Evolutionary conservation across 176 grass and related monocot genomes (phyloP).

Genomic region (Dendrocalamus sinicus): DNA sequence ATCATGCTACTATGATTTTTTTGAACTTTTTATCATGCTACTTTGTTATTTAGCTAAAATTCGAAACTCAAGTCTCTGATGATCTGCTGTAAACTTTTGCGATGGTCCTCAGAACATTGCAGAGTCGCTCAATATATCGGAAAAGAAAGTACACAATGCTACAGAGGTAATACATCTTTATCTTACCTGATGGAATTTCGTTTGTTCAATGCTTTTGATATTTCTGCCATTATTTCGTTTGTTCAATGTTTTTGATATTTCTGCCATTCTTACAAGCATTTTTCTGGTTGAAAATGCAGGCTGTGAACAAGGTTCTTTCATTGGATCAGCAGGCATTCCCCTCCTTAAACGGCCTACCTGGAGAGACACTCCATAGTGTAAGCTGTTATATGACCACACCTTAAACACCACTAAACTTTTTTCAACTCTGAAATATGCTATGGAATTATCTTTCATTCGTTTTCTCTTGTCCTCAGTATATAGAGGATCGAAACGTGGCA

Average conservation of each 20-base stretch:
- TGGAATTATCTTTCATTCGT: constrained; percentile 18
- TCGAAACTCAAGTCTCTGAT: background rate
- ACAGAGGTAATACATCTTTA: constrained; percentile 54
- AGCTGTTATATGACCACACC: constrained; percentile 29
- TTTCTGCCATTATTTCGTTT: constrained; percentile 14
- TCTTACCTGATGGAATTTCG: background rate
- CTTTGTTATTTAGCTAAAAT: background rate
- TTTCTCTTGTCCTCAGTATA: constrained; percentile 57
- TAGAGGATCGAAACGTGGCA: constrained; percentile 78
- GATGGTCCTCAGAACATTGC: constrained; percentile 76
- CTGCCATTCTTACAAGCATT: constrained; percentile 33
- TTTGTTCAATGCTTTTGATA: constrained; percentile 13
- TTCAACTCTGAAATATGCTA: background rate
- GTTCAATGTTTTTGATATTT: constrained; percentile 25
- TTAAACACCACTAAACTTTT: background rate
- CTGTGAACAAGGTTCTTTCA: constrained; percentile 75
- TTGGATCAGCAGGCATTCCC: constrained; percentile 90
- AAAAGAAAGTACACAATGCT: constrained; percentile 84
- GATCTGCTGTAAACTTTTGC: constrained; percentile 13
- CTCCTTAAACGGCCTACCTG: constrained; percentile 71
- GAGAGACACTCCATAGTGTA: constrained; percentile 88
- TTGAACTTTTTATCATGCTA: background rate
- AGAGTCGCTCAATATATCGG: constrained; percentile 69
- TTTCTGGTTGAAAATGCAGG: constrained; percentile 56
- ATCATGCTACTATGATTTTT: background rate